These are phyloP conservation scores for Pestalotiopsis sp. DNA, from an alignment of 2,329 filamentous ascomycete species.

Conservation along the genomic window DNA sequence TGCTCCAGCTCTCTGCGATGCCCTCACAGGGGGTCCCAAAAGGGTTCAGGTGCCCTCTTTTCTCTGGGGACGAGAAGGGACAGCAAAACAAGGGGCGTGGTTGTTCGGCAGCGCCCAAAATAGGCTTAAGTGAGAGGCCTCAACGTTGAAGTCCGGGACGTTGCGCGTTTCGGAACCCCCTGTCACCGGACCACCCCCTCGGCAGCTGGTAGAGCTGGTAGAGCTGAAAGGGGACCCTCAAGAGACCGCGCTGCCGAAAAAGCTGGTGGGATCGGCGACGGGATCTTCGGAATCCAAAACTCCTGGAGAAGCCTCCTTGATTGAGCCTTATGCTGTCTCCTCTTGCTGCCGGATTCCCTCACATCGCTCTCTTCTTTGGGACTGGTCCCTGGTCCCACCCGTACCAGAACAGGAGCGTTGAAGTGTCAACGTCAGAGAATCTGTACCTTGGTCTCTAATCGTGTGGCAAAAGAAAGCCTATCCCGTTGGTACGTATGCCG, in stretches of 20 bases:
- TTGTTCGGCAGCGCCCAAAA: background rate
- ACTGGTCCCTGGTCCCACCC: background rate
- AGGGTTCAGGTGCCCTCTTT: background rate
- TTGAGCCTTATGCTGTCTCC: background rate
- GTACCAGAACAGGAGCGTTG: background rate
- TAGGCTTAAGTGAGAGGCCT: background rate
- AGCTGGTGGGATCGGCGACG: background rate
- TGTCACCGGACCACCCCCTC: background rate
- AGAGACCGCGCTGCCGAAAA: background rate
- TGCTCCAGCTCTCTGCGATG: background rate
- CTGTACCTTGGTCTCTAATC: background rate
- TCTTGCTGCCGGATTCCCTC: background rate
- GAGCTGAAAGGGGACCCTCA: background rate
- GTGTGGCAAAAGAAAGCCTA: background rate
- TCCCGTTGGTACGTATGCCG: background rate
- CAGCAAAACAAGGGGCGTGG: background rate
- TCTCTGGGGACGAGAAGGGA: background rate
- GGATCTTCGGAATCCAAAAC: constrained; percentile 8
- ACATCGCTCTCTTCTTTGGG: background rate
- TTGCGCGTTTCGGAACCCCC: constrained; percentile 16
- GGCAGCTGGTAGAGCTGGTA: background rate
- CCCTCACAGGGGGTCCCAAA: background rate
- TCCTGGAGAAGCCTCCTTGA: background rate
- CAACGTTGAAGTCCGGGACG: constrained; percentile 8
- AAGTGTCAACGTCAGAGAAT: background rate